Evolutionary conservation across 495 filamentous ascomycete genomes (phyloP).

Genomic region (Penicillium antarcticum): DNA sequence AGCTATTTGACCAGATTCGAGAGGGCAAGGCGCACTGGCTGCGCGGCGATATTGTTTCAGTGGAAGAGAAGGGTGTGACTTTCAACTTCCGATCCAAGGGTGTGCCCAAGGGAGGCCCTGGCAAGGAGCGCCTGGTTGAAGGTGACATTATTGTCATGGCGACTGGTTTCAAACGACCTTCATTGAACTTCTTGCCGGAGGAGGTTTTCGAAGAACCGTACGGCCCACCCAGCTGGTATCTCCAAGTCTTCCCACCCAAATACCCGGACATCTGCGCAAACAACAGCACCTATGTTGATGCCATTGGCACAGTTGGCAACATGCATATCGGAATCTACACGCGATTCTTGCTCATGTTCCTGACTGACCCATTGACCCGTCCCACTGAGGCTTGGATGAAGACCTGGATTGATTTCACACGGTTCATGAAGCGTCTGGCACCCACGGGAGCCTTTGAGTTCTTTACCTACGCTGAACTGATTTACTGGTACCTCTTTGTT

Average conservation of each 20-base stretch:
- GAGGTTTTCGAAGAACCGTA: slow-evolving; percentile 70
- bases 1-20: slow-evolving; percentile 76
- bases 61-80: slow-evolving; percentile 59
- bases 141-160: slow-evolving; percentile 81
- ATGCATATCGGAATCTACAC: slow-evolving; percentile 92
- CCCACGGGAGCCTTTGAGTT: slow-evolving; percentile 79
- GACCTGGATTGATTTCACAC: slow-evolving; percentile 82
- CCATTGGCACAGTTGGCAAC: slow-evolving; percentile 76
- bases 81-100: slow-evolving; percentile 71
- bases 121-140: slow-evolving; percentile 55
- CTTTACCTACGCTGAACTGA: slow-evolving; percentile 79
- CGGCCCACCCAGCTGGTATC: slow-evolving; percentile 80
- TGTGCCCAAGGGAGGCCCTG: slow-evolving; percentile 70
- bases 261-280: slow-evolving; percentile 66
- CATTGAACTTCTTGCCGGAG: slow-evolving; percentile 67
- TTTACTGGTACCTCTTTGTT: slow-evolving; percentile 83
- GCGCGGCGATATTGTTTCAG: slow-evolving; percentile 69
- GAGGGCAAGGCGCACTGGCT: slow-evolving; percentile 73
- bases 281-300: slow-evolving; percentile 81
- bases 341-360: slow-evolving; percentile 78
- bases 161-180: slow-evolving; percentile 74
- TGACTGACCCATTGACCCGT: slow-evolving; percentile 71
- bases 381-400: slow-evolving; percentile 74
- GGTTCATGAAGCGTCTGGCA: slow-evolving; percentile 62
- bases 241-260: slow-evolving; percentile 71